Percentiles rank a stretch among this genome's conserved stretches.
These are phyloP conservation scores for Phlebiopsis flavidoalba DNA, from an alignment of 768 basidiomycete species.

Conservation along the genomic window DNA sequence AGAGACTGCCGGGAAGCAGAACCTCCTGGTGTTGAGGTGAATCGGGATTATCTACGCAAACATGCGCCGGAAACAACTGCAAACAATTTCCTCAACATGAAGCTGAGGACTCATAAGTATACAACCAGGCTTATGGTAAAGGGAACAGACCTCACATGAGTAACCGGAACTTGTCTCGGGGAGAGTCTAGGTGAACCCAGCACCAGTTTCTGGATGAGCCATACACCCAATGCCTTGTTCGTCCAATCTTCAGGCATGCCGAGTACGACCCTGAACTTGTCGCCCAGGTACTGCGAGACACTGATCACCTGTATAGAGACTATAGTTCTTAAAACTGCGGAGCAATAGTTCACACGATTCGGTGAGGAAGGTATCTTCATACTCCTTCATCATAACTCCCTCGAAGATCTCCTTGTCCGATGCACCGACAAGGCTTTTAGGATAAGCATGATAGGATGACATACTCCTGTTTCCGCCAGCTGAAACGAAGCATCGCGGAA, in stretches of 20 bases:
- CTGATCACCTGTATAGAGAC: constrained; percentile 80
- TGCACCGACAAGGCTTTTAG: constrained; percentile 90
- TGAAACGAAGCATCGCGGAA: constrained; percentile 94
- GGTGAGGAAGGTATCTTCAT: constrained; percentile 94
- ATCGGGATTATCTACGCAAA: constrained; percentile 94
- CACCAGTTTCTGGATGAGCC: constrained; percentile 79
- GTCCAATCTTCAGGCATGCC: constrained; percentile 92
- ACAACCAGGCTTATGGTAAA: neutral
- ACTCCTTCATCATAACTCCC: constrained; percentile 94
- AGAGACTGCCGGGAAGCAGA: constrained; percentile 85
- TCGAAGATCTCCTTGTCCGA: constrained; percentile 97
- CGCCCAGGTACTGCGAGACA: constrained; percentile 93
- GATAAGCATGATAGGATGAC: constrained; percentile 96
- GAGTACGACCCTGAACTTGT: constrained; percentile 92
- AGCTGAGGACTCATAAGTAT: constrained; percentile 41
- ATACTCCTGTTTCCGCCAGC: constrained; percentile 97
- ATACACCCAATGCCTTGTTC: constrained; percentile 74
- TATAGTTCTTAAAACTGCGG: constrained; percentile 93
- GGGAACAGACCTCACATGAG: constrained; percentile 63
- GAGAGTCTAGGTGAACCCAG: constrained; percentile 83
- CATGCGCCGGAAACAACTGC: constrained; percentile 86
- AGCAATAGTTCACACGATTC: constrained; percentile 96
- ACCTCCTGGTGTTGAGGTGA: constrained; percentile 99
- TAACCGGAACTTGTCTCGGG: constrained; percentile 93
- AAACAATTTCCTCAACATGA: constrained; percentile 96